Evolutionary conservation across 1,284 basidiomycete genomes (phyloP).

Genomic region (Boletus sp.): DNA sequence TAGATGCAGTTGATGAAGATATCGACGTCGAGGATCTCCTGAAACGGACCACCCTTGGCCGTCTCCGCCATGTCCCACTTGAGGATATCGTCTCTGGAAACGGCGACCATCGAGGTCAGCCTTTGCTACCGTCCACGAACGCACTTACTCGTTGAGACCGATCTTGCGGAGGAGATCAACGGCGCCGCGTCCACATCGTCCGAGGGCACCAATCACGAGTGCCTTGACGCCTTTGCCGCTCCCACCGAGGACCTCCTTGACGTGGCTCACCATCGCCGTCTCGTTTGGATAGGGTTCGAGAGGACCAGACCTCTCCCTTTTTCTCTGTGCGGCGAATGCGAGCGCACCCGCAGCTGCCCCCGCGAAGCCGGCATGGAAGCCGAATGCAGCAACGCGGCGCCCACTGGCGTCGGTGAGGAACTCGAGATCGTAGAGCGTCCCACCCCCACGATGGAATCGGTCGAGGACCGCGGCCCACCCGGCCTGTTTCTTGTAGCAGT

Average conservation of each 20-base stretch:
- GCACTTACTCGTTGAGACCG: conserved; percentile 79
- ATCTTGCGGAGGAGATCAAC: conserved; percentile 94
- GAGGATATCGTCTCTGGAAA: conserved; percentile 81
- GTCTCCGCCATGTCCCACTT: conserved; percentile 99
- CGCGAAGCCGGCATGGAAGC: conserved; percentile 97
- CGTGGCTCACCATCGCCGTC: conserved; percentile 71
- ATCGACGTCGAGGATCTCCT: conserved; percentile 94
- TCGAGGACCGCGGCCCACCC: conserved; percentile 89
- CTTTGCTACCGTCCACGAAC: background rate
- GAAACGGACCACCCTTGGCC: conserved; percentile 94
- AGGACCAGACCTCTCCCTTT: conserved; percentile 58
- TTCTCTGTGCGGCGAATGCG: conserved; percentile 70
- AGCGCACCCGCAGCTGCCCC: conserved; percentile 93
- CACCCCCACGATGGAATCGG: conserved; percentile 85
- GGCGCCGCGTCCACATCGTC: conserved; percentile 94
- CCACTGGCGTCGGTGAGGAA: conserved; percentile 87
- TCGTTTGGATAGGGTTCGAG: conserved; percentile 85
- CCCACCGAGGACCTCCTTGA: conserved; percentile 67
- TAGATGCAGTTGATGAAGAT: conserved; percentile 99
- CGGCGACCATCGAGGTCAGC: background rate
- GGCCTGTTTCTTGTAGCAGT: conserved; percentile 96
- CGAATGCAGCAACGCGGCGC: conserved; percentile 96
- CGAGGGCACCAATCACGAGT: conserved; percentile 94
- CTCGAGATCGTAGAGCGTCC: conserved; percentile 94
- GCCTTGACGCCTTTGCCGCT: conserved; percentile 78